phyloP scores from a whole-genome alignment of 1,284 basidiomycete species.

The Cryptococcus sp. region DNA sequence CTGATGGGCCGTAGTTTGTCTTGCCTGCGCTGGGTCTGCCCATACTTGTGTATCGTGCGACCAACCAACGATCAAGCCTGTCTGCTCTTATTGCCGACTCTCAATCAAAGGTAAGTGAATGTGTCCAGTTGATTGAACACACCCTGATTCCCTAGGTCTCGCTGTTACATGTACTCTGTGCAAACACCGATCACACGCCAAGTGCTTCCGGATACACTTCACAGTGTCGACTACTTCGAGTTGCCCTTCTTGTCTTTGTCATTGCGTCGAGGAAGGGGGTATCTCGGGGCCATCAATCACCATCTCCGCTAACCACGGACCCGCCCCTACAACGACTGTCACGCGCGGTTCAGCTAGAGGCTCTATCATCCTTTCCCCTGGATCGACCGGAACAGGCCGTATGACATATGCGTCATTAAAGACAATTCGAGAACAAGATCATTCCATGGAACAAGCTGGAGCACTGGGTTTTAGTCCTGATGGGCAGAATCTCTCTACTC shows the following conservation, averaged over 20 bases:
- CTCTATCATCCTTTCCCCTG: background rate
- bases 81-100: constrained; percentile 69
- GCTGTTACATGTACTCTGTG: constrained; percentile 64
- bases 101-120: constrained; percentile 64
- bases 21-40: constrained; percentile 10
- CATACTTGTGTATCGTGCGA: constrained; percentile 55
- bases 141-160: constrained; percentile 54
- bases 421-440: constrained; percentile 4
- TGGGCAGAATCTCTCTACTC: background rate
- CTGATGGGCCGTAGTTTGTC: constrained; percentile 13
- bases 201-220: constrained; percentile 49
- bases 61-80: constrained; percentile 50
- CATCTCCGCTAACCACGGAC: background rate
- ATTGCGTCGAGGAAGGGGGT: constrained; percentile 21
- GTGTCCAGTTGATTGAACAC: background rate
- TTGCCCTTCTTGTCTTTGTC: constrained; percentile 38
- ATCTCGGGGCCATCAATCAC: constrained; percentile 8
- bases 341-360: background rate
- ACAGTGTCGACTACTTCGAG: constrained; percentile 9
- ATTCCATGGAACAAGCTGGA: background rate
- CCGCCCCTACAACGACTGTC: background rate
- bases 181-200: constrained; percentile 62
- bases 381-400: background rate
- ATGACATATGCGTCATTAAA: constrained; percentile 2
- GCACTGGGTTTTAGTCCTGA: constrained; percentile 5